A percentile compares a stretch with the other conserved stretches of the same genome.
Evolutionary conservation across 129 eudicot species (phyloP).

Genomic region (Centella asiatica): DNA sequence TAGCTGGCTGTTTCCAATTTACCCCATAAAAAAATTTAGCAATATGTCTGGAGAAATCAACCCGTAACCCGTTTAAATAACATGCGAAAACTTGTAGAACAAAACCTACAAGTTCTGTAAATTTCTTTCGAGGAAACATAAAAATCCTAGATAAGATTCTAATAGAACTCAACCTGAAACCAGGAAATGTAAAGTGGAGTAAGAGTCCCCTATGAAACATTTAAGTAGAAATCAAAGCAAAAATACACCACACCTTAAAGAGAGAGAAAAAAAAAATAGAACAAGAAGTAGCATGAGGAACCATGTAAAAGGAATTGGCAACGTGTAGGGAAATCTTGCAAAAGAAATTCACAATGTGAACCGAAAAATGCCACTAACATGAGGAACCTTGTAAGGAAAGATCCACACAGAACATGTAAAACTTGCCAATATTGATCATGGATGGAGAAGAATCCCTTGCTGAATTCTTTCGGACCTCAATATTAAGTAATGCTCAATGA

Average conservation of each 20-base stretch:
- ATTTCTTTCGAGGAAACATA: background rate
- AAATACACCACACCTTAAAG: too few species aligned
- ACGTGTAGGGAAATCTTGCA: too few species aligned
- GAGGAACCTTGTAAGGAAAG: constrained; percentile 9
- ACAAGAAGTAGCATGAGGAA: too few species aligned
- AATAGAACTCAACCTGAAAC: background rate
- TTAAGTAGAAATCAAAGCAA: too few species aligned
- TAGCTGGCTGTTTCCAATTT: too few species aligned
- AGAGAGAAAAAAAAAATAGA: too few species aligned
- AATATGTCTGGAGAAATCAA: too few species aligned
- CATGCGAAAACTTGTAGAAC: too few species aligned
- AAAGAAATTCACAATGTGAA: too few species aligned
- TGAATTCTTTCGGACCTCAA: constrained; percentile 31
- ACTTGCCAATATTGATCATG: constrained; percentile 20
- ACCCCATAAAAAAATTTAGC: too few species aligned
- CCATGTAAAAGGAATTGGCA: constrained; percentile 7
- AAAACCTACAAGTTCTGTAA: too few species aligned
- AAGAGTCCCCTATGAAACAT: background rate
- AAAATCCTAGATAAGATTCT: background rate
- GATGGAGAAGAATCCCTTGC: constrained; percentile 22
- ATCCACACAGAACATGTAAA: constrained; percentile 10
- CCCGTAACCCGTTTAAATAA: too few species aligned
- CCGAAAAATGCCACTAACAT: background rate
- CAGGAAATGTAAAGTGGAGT: background rate
- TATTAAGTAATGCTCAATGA: constrained; percentile 32